Conservation (phyloP, 1,284 basidiomycete species). For the Takashimella koratensis region DNA sequence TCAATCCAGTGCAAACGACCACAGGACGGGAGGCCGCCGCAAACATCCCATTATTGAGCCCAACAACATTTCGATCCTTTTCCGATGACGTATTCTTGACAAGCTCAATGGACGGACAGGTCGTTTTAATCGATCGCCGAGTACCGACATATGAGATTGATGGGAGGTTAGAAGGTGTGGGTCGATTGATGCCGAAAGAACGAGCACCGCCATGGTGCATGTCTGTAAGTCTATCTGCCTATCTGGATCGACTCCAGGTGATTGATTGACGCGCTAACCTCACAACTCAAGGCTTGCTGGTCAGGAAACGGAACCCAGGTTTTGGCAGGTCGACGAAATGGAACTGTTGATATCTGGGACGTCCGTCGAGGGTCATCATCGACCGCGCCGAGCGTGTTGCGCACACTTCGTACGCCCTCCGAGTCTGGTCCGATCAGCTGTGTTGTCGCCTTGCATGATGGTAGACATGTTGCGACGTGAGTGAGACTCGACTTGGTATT, state of each 20-base stretch:
- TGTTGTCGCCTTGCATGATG: slow-evolving; percentile 84
- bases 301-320: slow-evolving; percentile 81
- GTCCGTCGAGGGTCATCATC: slow-evolving; percentile 61
- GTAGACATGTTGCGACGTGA: slow-evolving; percentile 82
- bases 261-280: no score
- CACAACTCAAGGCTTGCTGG: slow-evolving; percentile 69
- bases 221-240: slow-evolving; percentile 58
- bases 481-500: no score
- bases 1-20: neutral
- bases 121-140: slow-evolving; percentile 85
- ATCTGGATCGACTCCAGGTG: neutral
- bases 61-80: slow-evolving; percentile 60
- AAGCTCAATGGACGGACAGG: slow-evolving; percentile 85
- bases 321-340: slow-evolving; percentile 86
- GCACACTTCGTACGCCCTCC: slow-evolving; percentile 75
- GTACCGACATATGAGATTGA: slow-evolving; percentile 54
- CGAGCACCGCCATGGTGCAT: slow-evolving; percentile 95
- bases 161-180: slow-evolving; percentile 53
- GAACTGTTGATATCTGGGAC: slow-evolving; percentile 92
- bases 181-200: slow-evolving; percentile 77
- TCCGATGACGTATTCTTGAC: slow-evolving; percentile 85
- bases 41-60: slow-evolving; percentile 54
- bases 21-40: slow-evolving; percentile 14
- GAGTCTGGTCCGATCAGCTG: slow-evolving; percentile 91
- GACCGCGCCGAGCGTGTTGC: slow-evolving; percentile 66